These are phyloP conservation scores for Coniella vitis DNA, from an alignment of 2,329 filamentous ascomycete genomes.

Conservation along the genomic window DNA sequence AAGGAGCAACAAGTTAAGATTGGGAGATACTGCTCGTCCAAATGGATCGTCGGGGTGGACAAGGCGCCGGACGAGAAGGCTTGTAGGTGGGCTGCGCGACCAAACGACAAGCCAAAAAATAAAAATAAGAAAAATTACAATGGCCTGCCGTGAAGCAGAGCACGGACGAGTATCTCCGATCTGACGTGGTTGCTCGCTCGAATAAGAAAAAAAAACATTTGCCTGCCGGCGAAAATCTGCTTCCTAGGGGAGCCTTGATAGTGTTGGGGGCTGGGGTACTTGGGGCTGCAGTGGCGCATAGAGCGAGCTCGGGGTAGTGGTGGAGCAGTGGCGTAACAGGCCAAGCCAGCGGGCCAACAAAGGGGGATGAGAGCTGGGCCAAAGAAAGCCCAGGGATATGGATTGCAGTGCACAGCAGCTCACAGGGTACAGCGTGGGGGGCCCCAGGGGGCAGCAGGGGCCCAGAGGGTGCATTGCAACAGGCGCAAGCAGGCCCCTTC, in stretches of 20 bases:
- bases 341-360: not conserved
- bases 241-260: not conserved
- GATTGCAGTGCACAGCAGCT: constrained; percentile 1
- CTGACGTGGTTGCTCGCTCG: too few relatives aligned
- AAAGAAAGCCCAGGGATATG: constrained; percentile 8
- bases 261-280: constrained; percentile 1
- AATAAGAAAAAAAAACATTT: too few relatives aligned
- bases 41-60: too few relatives aligned
- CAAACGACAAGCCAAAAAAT: not conserved
- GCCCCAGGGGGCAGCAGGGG: constrained; percentile 2
- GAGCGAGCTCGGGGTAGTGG: not conserved
- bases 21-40: too few relatives aligned
- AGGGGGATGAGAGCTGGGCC: not conserved
- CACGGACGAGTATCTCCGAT: not conserved
- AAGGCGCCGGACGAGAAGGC: not conserved
- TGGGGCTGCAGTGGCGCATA: not conserved
- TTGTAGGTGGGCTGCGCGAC: not conserved
- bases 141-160: not conserved
- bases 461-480: not conserved
- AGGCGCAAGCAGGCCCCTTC: not conserved
- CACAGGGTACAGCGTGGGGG: not conserved
- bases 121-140: not conserved
- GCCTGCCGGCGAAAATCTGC: too few relatives aligned
- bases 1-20: too few relatives aligned
- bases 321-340: constrained; percentile 7